A percentile compares a stretch with the other conserved stretches of the same genome.
Conservation (phyloP, 805 yeast species). For the Grigorovia yakushimaensis region DNA sequence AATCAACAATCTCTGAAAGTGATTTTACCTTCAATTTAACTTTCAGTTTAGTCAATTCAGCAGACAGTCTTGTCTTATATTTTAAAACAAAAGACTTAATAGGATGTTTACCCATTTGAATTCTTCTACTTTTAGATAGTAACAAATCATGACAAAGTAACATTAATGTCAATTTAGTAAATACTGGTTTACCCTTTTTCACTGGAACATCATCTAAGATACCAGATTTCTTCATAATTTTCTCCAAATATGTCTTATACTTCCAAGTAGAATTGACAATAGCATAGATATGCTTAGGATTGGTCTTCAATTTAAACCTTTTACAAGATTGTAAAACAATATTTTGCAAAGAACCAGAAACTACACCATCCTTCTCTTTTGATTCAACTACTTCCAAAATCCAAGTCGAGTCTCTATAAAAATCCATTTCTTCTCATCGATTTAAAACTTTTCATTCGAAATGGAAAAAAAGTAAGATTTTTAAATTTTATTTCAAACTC, state of each 20-base stretch:
- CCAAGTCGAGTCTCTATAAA: constrained; percentile 35
- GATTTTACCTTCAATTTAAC: constrained; percentile 56
- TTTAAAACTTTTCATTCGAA: background rate
- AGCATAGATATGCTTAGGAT: constrained; percentile 84
- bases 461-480: background rate
- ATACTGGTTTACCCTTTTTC: constrained; percentile 41
- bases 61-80: constrained; percentile 71
- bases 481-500: too few species aligned
- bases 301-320: constrained; percentile 39
- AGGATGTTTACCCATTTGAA: constrained; percentile 83
- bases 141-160: constrained; percentile 75
- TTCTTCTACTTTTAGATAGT: constrained; percentile 64
- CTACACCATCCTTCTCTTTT: constrained; percentile 22
- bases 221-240: constrained; percentile 57
- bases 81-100: constrained; percentile 71
- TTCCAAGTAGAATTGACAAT: constrained; percentile 68
- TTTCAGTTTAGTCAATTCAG: constrained; percentile 72
- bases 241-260: constrained; percentile 53
- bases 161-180: constrained; percentile 29
- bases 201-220: constrained; percentile 41
- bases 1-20: constrained; percentile 39
- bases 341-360: constrained; percentile 45
- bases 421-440: constrained; percentile 16
- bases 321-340: constrained; percentile 43
- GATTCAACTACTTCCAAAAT: constrained; percentile 26